These are phyloP conservation scores for Plasmodium cynomolgi DNA, from an alignment of 169 alveolate species.

Conservation along the genomic window DNA sequence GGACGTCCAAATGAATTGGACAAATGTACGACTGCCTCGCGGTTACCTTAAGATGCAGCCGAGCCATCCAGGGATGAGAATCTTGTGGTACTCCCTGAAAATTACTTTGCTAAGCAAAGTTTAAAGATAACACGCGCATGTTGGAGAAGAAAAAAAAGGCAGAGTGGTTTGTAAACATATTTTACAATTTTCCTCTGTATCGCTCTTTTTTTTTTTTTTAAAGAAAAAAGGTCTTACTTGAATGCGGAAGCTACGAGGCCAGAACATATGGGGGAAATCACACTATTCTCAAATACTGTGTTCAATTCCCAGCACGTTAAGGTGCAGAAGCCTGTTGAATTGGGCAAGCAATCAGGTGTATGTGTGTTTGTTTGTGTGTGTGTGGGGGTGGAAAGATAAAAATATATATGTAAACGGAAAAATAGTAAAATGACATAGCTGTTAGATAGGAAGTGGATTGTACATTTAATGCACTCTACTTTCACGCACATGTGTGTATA, in stretches of 20 bases:
- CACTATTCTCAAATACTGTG: constrained; percentile 5
- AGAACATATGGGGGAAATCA: constrained; percentile 23
- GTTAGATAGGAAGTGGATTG: neutral
- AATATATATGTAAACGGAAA: neutral
- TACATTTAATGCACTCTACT: neutral
- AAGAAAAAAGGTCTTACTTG: neutral
- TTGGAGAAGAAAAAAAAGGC: neutral
- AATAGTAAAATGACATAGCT: neutral
- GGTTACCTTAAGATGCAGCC: constrained; percentile 57
- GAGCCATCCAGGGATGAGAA: constrained; percentile 54
- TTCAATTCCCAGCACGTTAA: constrained; percentile 41
- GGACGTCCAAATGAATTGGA: neutral
- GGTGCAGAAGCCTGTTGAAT: constrained; percentile 39
- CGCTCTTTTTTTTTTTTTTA: neutral
- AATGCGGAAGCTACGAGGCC: constrained; percentile 44
- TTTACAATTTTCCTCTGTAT: neutral
- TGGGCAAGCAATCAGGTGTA: neutral
- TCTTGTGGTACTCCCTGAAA: constrained; percentile 34
- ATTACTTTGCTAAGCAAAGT: neutral
- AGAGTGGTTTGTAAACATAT: neutral
- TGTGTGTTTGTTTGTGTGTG: neutral
- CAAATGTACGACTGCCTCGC: neutral
- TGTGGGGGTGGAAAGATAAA: neutral
- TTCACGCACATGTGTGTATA: neutral
- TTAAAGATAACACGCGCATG: neutral